Evolutionary conservation across 768 basidiomycete genomes (phyloP).

Genomic region (Pulveroboletus sp.): DNA sequence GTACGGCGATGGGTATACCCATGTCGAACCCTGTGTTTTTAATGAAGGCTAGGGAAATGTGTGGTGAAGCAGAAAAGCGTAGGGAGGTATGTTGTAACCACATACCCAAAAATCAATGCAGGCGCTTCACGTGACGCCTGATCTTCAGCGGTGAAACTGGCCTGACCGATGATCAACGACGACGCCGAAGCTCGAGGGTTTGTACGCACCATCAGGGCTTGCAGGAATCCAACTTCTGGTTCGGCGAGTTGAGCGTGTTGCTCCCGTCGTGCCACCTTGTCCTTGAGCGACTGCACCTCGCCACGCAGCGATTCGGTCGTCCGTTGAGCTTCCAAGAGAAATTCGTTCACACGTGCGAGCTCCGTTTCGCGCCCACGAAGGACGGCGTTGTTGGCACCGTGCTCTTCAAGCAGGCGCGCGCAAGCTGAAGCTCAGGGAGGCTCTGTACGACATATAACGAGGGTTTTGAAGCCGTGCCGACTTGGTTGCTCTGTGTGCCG

Average conservation of each 20-base stretch:
- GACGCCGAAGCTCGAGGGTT: neutral
- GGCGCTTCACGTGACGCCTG: constrained; percentile 31
- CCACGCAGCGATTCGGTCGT: constrained; percentile 33
- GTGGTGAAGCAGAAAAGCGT: too few relatives aligned
- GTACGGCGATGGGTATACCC: too few relatives aligned
- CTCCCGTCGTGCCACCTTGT: constrained; percentile 35
- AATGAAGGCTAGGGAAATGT: too few relatives aligned
- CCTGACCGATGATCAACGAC: constrained; percentile 33
- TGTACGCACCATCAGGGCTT: constrained; percentile 60
- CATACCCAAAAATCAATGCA: too few relatives aligned
- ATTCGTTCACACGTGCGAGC: constrained; percentile 37
- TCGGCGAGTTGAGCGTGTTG: constrained; percentile 43
- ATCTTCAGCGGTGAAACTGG: constrained; percentile 63
- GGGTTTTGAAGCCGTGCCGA: constrained; percentile 30
- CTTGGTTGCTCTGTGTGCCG: constrained; percentile 35
- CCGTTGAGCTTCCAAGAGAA: constrained; percentile 36
- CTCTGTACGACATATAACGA: constrained; percentile 54
- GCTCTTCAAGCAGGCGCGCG: constrained; percentile 64
- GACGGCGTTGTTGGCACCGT: constrained; percentile 53
- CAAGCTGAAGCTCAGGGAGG: constrained; percentile 56
- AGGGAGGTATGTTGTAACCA: too few relatives aligned
- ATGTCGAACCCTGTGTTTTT: too few relatives aligned
- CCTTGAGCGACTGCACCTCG: constrained; percentile 39
- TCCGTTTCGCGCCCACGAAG: constrained; percentile 54
- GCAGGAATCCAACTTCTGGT: constrained; percentile 61